These are phyloP conservation scores for Puccinia triticina DNA, from an alignment of 1,284 basidiomycete genomes.

Conservation along the genomic window DNA sequence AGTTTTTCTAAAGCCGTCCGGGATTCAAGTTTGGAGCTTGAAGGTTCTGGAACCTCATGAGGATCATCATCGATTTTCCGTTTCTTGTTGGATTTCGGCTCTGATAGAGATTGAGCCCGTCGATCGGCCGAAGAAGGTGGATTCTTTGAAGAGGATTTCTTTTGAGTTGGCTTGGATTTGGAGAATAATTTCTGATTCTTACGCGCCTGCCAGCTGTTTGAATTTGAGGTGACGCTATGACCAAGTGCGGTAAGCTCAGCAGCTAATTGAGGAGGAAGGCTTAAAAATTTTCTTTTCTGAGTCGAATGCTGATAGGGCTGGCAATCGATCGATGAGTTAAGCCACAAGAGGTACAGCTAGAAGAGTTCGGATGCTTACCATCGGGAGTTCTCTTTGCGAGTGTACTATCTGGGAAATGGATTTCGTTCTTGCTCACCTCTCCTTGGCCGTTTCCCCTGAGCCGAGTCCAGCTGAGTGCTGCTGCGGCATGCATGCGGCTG, in stretches of 20 bases:
- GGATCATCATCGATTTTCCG: constrained; percentile 1
- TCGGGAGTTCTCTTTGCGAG: too few species aligned
- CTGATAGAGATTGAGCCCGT: neutral
- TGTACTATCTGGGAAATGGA: too few species aligned
- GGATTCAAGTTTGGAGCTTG: constrained; percentile 24
- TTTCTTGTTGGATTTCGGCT: constrained; percentile 9
- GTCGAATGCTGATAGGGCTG: neutral
- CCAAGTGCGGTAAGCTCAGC: constrained; percentile 50
- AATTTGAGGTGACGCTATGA: constrained; percentile 11
- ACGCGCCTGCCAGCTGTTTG: neutral
- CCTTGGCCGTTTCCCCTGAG: too few species aligned
- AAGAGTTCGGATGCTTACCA: too few species aligned
- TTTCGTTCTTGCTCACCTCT: too few species aligned
- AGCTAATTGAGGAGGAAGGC: constrained; percentile 37
- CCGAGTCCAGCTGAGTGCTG: too few species aligned
- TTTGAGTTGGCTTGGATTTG: neutral
- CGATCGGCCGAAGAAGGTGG: neutral
- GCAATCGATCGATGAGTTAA: neutral
- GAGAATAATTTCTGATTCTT: neutral
- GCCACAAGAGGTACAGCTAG: neutral
- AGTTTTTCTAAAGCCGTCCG: constrained; percentile 32
- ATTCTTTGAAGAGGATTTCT: neutral
- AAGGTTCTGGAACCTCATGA: neutral
- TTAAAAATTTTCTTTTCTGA: constrained; percentile 26
- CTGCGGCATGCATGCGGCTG: too few species aligned